A percentile compares a stretch with the other conserved stretches of the same genome.
Conservation (phyloP, 1,139 yeast species). For the Candida labiduridarum region DNA sequence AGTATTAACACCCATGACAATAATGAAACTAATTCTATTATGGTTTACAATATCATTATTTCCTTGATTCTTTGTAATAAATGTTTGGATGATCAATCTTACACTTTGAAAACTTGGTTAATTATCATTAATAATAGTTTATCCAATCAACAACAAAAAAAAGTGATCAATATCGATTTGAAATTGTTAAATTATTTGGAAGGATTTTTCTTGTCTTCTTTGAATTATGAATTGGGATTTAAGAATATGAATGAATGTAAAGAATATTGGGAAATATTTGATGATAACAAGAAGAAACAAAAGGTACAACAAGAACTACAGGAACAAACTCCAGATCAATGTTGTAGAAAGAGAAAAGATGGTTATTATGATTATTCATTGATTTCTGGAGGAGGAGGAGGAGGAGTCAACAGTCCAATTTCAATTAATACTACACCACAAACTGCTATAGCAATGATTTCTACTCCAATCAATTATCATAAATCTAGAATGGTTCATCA, state of each 20-base stretch:
- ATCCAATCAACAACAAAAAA: not conserved
- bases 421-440: not conserved
- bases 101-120: slow-evolving; percentile 55
- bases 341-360: not conserved
- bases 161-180: slow-evolving; percentile 18
- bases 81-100: slow-evolving; percentile 52
- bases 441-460: slow-evolving; percentile 1
- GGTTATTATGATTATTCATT: not conserved
- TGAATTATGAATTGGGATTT: slow-evolving; percentile 33
- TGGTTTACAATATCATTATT: slow-evolving; percentile 31
- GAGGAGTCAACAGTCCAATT: not conserved
- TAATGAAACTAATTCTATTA: slow-evolving; percentile 15
- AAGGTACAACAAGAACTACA: slow-evolving; percentile 8
- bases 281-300: slow-evolving; percentile 4
- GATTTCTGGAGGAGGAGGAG: not conserved
- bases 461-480: slow-evolving; percentile 2
- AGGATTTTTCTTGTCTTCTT: slow-evolving; percentile 29
- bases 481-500: not conserved
- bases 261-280: slow-evolving; percentile 27
- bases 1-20: slow-evolving; percentile 19
- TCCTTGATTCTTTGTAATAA: slow-evolving; percentile 51
- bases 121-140: slow-evolving; percentile 18
- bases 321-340: slow-evolving; percentile 1
- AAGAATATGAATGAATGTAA: slow-evolving; percentile 23
- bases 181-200: slow-evolving; percentile 31